These are phyloP conservation scores for Beauveria varroae DNA, from an alignment of 2,329 filamentous ascomycete genomes.

Conservation along the genomic window DNA sequence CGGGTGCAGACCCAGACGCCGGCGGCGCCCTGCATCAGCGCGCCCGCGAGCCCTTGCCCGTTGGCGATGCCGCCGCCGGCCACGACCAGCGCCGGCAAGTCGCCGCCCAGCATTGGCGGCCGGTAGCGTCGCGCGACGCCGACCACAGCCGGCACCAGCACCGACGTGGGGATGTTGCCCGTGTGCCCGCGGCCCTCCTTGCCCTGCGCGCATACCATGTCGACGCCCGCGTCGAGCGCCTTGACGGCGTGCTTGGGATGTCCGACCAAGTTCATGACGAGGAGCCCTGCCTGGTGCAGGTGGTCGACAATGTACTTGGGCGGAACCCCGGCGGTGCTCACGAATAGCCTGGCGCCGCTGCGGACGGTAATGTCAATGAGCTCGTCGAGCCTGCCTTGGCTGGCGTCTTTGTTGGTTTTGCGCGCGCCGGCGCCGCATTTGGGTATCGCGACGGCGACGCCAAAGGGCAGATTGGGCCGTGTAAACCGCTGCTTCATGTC, in stretches of 20 bases:
- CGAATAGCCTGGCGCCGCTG: constrained; percentile 75
- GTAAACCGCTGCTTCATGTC: constrained; percentile 72
- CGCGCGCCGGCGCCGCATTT: constrained; percentile 78
- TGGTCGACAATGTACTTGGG: constrained; percentile 63
- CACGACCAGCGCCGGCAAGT: constrained; percentile 64
- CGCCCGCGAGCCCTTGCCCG: constrained; percentile 70
- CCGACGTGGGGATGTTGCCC: constrained; percentile 75
- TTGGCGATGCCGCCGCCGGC: constrained; percentile 84
- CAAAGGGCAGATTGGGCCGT: constrained; percentile 68
- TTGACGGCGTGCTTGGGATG: constrained; percentile 87
- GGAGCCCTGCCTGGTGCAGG: constrained; percentile 70
- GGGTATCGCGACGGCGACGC: constrained; percentile 83
- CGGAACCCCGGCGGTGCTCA: constrained; percentile 82
- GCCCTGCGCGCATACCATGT: constrained; percentile 87
- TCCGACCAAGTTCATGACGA: constrained; percentile 98
- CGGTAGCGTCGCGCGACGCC: constrained; percentile 70
- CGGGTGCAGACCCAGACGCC: constrained; percentile 93
- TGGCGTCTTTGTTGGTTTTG: constrained; percentile 94
- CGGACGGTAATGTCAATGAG: constrained; percentile 80
- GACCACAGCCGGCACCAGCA: constrained; percentile 79
- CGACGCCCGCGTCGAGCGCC: constrained; percentile 76
- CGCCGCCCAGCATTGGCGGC: constrained; percentile 60
- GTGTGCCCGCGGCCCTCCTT: constrained; percentile 95
- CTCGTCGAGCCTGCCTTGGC: constrained; percentile 77
- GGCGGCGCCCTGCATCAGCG: constrained; percentile 77